Evolutionary conservation across 2,329 filamentous ascomycete genomes (phyloP).

Genomic region (Alternaria ventricosa): DNA sequence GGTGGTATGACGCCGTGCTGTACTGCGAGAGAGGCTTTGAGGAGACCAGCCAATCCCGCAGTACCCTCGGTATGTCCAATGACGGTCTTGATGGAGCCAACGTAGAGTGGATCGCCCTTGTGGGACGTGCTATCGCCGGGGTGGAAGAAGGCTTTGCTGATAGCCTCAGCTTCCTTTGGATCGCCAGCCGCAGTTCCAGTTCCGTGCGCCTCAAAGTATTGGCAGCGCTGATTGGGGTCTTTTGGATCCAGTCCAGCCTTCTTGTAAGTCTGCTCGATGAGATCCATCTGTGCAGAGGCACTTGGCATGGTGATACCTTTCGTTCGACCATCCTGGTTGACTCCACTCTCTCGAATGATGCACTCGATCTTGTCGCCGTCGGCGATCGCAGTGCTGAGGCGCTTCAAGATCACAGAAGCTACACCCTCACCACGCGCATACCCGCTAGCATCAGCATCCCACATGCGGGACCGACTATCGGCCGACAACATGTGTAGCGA

Average conservation of each 20-base stretch:
- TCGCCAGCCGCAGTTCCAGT: conserved; percentile 37
- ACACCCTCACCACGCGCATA: conserved; percentile 63
- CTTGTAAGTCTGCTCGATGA: conserved; percentile 44
- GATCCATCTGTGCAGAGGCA: conserved; percentile 52
- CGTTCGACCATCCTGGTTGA: conserved; percentile 50
- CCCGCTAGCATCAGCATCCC: conserved; percentile 53
- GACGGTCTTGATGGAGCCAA: conserved; percentile 46
- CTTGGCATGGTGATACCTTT: conserved; percentile 51
- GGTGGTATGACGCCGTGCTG: conserved; percentile 36
- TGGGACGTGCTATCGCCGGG: background rate
- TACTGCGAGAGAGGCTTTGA: conserved; percentile 47
- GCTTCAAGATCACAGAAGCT: conserved; percentile 60
- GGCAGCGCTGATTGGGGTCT: background rate
- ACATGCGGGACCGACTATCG: conserved; percentile 36
- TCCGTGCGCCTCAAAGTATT: conserved; percentile 38
- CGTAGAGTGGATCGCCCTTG: conserved; percentile 5
- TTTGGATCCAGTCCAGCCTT: conserved; percentile 44
- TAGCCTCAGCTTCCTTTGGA: conserved; percentile 27
- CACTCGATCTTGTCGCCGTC: conserved; percentile 56
- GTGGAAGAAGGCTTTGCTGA: conserved; percentile 15
- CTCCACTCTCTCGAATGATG: conserved; percentile 44
- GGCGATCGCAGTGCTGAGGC: conserved; percentile 54
- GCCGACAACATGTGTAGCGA: conserved; percentile 44
- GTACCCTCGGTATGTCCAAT: conserved; percentile 53
- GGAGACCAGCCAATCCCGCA: conserved; percentile 47